Evolutionary conservation across 768 basidiomycete genomes (phyloP), one percentile per base, ranked within the genome.

Genomic region (Rhodotorula paludigena): DNA sequence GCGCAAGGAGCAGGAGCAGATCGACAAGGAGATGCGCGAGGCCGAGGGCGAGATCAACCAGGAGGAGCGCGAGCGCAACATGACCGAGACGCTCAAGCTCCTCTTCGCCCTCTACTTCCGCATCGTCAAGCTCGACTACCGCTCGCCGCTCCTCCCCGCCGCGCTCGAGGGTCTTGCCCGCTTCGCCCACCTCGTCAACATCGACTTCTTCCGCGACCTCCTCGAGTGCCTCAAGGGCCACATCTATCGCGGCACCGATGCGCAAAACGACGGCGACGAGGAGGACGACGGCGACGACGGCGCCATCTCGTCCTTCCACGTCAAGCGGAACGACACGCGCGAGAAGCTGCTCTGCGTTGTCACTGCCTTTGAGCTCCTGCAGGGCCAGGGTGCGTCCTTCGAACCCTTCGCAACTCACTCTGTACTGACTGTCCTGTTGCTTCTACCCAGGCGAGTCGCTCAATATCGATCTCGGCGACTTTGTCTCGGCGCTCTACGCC

Each of bases 171-270:
- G 96, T 68, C 89, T 98, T 74, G 86, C 92, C 5, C 87, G 86
- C 80, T 98, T 90, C 76, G 88, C 94, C 1, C 96, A 98, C 77
- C 85, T 97, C 64, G 92, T 99, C 78, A 99, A 96, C 79, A 85
- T 98, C 74, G 93, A 99, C 78, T 98, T 99, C 80, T 99, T 98
- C 85, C 87, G 88, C 76, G 96, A 99, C 80, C 82, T 99, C 54
- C 84, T 99, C 81, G 82, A 85, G 60, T 90, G 92, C 10, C 82
- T 99, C 41, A 89, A 89, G 79, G 83, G 83, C 64, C 83, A 93
- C 64, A 85, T 93, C 74, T 76, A 81, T 58, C 85, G 84, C 68
- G 77, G 78, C 48, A 54, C 69, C 18, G 68, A 55, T 5, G 62
- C 21, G 7, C n/a, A n/a, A n/a, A 51, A 23, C 6, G 32, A 25